Conservation (phyloP, 2,329 filamentous ascomycete species). For the Bisporella sp. region DNA sequence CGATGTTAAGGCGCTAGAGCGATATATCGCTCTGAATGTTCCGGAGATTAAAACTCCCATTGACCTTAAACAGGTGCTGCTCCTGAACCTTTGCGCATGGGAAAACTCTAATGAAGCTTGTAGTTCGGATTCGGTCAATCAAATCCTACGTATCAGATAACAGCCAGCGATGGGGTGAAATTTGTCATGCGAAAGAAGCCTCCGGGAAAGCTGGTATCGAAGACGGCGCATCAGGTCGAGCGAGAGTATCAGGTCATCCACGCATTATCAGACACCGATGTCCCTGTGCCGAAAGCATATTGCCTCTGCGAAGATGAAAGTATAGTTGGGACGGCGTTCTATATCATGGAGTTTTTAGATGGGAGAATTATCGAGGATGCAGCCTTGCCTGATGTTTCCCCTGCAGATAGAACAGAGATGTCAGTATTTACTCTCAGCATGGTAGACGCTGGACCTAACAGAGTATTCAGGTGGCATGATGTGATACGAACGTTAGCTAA, state of each 20-base stretch:
- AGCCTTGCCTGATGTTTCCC: slow-evolving; percentile 63
- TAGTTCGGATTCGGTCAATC: slow-evolving; percentile 97
- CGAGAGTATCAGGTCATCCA: slow-evolving; percentile 89
- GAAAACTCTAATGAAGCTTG: neutral
- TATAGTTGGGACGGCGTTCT: slow-evolving; percentile 86
- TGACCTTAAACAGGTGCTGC: slow-evolving; percentile 76
- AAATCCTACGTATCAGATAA: slow-evolving; percentile 94
- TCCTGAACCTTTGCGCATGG: neutral
- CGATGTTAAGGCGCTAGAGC: slow-evolving; percentile 70
- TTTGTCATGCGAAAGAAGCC: slow-evolving; percentile 98
- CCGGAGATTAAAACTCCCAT: slow-evolving; percentile 77
- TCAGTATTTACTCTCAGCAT: slow-evolving; percentile 28
- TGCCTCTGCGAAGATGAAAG: slow-evolving; percentile 77
- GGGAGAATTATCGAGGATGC: slow-evolving; percentile 92
- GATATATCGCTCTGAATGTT: slow-evolving; percentile 71
- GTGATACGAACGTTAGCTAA: slow-evolving; percentile 78
- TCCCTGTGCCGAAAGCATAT: slow-evolving; percentile 78
- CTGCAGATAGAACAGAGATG: slow-evolving; percentile 67
- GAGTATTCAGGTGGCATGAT: slow-evolving; percentile 60
- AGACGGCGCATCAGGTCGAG: slow-evolving; percentile 93
- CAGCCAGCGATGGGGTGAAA: slow-evolving; percentile 57
- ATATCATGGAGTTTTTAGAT: slow-evolving; percentile 94
- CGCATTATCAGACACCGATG: slow-evolving; percentile 70
- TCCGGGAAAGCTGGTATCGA: slow-evolving; percentile 85
- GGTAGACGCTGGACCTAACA: slow-evolving; percentile 2